phyloP scores from a whole-genome alignment of 225 moss, liverwort and hornwort species.

The Takakia lepidozioides region DNA sequence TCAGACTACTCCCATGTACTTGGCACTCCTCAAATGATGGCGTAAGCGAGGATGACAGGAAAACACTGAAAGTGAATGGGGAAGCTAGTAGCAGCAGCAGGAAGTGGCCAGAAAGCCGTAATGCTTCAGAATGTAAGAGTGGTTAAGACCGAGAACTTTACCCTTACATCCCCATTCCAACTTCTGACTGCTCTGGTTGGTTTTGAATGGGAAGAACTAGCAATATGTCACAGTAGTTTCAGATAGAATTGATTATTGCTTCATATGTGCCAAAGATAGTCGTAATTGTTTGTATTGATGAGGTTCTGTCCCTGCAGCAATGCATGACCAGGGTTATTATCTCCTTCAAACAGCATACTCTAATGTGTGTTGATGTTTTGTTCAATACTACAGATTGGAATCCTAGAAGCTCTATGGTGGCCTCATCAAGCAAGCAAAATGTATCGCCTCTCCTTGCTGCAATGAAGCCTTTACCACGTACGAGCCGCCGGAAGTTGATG shows the following conservation, averaged over 20 bases:
- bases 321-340: too few relatives aligned
- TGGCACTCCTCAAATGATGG: conserved; percentile 44
- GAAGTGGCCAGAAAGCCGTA: too few relatives aligned
- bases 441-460: conserved; percentile 44
- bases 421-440: conserved; percentile 44
- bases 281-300: too few relatives aligned
- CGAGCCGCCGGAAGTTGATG: conserved; percentile 59
- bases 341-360: too few relatives aligned
- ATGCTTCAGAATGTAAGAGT: too few relatives aligned
- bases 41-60: conserved; percentile 43
- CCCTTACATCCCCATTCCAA: too few relatives aligned
- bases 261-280: too few relatives aligned
- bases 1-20: conserved; percentile 48
- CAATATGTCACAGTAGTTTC: too few relatives aligned
- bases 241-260: too few relatives aligned
- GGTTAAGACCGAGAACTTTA: too few relatives aligned
- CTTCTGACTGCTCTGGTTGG: too few relatives aligned
- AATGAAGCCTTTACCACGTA: conserved; percentile 80
- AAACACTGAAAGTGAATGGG: conserved; percentile 33
- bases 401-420: conserved; percentile 9
- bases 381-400: background rate
- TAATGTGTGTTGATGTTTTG: conserved; percentile 6
- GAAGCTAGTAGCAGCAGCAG: conserved; percentile 45
- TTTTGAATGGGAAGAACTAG: too few relatives aligned
- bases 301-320: conserved; percentile 6